Evolutionary conservation across 345 rosid species (phyloP), one percentile per base, ranked within the genome.

Genomic region (Moricandia arvensis): DNA sequence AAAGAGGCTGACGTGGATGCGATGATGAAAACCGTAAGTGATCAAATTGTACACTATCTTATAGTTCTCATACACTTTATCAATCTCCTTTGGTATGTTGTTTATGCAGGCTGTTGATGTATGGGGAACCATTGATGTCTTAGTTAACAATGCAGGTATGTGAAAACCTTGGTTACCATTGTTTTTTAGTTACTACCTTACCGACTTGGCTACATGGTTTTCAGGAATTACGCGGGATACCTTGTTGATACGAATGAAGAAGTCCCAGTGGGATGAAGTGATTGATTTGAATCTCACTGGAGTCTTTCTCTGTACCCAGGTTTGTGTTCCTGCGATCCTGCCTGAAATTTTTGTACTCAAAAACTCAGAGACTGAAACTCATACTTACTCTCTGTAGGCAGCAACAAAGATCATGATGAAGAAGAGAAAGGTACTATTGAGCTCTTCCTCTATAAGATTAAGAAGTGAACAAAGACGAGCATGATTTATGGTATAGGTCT

Each of bases 271-370:
- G 99, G 91, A 95, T 81, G 97, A 90, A 31, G 98, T 95, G 77
- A 87, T 95, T 79, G 91, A 86, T 84, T 86, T 92, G 73, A 95
- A 93, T 83, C 98, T 95, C 75, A 92, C 97, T 0, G 97, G 97
- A 51, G 98, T 92, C 33, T 95, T 89, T 82, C 91, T 95, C 49
- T 95, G 97, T 73, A 90, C 96, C 34, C 98, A 91, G 99, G 99
- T 95, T 18, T 64, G 82, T 67, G 72, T 73, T 49, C 67, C 38
- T 62, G 63, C 26, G 33, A 63, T 24, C 66, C 66, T 51, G 16
- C n/a, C 37, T 72, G 31, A 68, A 43, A 26, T 47, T 74, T 53
- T 69, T n/a, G n/a, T 49, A 12, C 17, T 53, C 74, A 78, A 31
- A 78, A 16, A 55, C 47, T 58, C 12, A 59, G 41, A 37, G 26